A percentile compares a stretch with the other conserved stretches of the same genome.
phyloP scores from a whole-genome alignment of 139 green algal genomes.

The Tetraselmis chui region DNA sequence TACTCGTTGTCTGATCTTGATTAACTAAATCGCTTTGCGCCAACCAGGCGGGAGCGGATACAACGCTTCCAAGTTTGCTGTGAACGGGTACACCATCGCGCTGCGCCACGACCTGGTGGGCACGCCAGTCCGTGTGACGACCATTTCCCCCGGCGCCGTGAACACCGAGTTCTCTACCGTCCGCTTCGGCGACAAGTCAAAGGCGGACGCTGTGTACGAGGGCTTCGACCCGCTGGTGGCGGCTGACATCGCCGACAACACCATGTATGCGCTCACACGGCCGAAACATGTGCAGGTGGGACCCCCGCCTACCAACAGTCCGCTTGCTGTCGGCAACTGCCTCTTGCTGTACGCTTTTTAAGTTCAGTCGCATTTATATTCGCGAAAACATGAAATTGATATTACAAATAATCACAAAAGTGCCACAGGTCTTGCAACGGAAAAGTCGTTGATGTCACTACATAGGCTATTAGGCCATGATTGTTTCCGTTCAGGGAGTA shows the following conservation, averaged over 20 bases:
- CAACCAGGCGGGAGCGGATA: conserved; percentile 60
- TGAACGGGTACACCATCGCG: conserved; percentile 58
- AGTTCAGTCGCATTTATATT: too few species aligned
- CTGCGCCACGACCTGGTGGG: conserved; percentile 67
- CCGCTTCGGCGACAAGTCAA: conserved; percentile 46
- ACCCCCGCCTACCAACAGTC: background rate
- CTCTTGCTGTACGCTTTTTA: too few species aligned
- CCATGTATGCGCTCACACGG: conserved; percentile 53
- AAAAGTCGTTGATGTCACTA: too few species aligned
- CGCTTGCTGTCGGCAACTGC: too few species aligned
- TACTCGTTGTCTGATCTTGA: too few species aligned
- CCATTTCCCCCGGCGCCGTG: conserved; percentile 44
- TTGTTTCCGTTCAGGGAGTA: too few species aligned
- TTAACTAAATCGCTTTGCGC: too few species aligned
- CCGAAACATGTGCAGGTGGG: conserved; percentile 20
- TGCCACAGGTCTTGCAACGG: too few species aligned
- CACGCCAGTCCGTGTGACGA: background rate
- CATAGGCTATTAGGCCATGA: too few species aligned
- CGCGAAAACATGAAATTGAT: too few species aligned
- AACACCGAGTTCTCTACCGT: conserved; percentile 78
- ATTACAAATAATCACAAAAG: too few species aligned
- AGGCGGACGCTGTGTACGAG: conserved; percentile 63
- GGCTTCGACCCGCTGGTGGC: conserved; percentile 58
- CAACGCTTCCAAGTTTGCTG: conserved; percentile 67
- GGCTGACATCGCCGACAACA: conserved; percentile 78